Evolutionary conservation across 352 stramenopile genomes (phyloP).

Genomic region (Globisporangium ultimum): DNA sequence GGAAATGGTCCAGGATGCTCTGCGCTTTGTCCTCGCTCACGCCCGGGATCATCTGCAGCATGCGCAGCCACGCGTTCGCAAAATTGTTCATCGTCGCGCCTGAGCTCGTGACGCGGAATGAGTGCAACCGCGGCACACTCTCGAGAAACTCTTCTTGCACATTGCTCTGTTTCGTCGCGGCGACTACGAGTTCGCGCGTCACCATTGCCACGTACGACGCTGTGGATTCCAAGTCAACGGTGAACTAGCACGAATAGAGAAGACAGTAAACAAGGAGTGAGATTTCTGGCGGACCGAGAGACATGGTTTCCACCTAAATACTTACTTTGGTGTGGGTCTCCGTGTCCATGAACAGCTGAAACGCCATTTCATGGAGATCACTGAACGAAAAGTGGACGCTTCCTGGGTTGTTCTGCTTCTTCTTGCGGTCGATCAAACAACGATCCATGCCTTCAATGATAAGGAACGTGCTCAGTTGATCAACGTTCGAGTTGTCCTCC

Average conservation of each 20-base stretch:
- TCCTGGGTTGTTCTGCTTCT: conserved; percentile 11
- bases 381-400: conserved; percentile 33
- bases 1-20: conserved; percentile 56
- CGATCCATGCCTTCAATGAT: conserved; percentile 62
- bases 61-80: conserved; percentile 70
- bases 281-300: no score
- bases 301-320: background rate
- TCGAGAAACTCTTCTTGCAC: conserved; percentile 55
- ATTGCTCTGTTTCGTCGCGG: conserved; percentile 27
- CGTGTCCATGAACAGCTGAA: conserved; percentile 66
- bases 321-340: conserved; percentile 47
- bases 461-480: conserved; percentile 33
- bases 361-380: conserved; percentile 57
- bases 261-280: background rate
- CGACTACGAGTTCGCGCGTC: conserved; percentile 52
- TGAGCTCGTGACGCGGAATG: conserved; percentile 44
- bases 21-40: conserved; percentile 74
- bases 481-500: background rate
- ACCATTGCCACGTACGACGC: conserved; percentile 51
- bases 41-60: conserved; percentile 73
- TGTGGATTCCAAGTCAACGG: conserved; percentile 45
- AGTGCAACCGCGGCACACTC: conserved; percentile 47
- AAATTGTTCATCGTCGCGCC: conserved; percentile 44
- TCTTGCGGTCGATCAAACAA: conserved; percentile 48
- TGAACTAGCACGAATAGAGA: conserved; percentile 30